Evolutionary conservation across 345 rosid species (phyloP).

Genomic region (Aquilaria yunnanensis): DNA sequence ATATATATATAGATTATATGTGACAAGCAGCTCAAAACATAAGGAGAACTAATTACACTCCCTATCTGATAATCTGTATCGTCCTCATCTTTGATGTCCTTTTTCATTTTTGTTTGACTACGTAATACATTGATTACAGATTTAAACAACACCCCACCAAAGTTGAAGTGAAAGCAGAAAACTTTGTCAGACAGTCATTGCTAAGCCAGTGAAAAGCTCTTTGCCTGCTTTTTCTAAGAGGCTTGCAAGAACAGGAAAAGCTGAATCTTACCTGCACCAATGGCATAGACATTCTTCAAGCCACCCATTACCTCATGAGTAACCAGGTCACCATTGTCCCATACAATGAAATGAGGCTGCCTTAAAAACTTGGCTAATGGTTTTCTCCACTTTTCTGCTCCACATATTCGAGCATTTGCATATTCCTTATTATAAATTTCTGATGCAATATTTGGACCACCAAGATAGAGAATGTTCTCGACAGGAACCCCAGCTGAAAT

Average conservation of each 20-base stretch:
- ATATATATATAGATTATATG: not conserved
- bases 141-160: too few relatives aligned
- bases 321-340: conserved; percentile 96
- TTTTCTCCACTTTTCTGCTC: conserved; percentile 93
- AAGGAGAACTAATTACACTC: too few relatives aligned
- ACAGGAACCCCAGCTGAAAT: conserved; percentile 65
- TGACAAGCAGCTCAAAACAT: too few relatives aligned
- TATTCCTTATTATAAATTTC: conserved; percentile 92
- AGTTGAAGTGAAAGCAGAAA: too few relatives aligned
- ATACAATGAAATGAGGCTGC: conserved; percentile 87
- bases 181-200: too few relatives aligned
- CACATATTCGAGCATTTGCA: conserved; percentile 98
- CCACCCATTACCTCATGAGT: conserved; percentile 99
- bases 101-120: too few relatives aligned
- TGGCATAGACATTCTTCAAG: conserved; percentile 96
- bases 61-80: too few relatives aligned
- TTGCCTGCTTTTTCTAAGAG: too few relatives aligned
- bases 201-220: too few relatives aligned
- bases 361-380: conserved; percentile 81
- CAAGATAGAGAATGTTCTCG: conserved; percentile 88
- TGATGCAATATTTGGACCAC: conserved; percentile 97
- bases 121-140: too few relatives aligned
- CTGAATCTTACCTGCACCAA: conserved; percentile 80
- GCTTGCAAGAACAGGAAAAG: not conserved
- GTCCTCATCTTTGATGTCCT: too few relatives aligned